Conservation (phyloP, 495 filamentous ascomycete genomes). For the Aspergillus carlsbadensis region DNA sequence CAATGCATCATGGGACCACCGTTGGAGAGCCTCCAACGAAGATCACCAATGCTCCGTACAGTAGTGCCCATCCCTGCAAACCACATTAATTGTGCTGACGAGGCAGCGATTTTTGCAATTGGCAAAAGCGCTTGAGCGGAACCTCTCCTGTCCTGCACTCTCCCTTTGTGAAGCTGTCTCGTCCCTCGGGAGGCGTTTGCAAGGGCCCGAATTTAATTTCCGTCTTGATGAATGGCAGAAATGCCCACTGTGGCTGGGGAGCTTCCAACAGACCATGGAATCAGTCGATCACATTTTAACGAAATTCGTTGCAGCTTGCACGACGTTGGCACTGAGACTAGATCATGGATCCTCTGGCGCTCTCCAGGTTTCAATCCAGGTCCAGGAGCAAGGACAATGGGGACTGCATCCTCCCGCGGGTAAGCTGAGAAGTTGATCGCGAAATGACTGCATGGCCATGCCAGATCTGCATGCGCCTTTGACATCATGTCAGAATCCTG, state of each 20-base stretch:
- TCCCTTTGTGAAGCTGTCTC: no score
- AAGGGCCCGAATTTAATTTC: neutral
- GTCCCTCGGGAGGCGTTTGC: neutral
- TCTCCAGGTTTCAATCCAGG: neutral
- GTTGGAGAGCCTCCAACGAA: neutral
- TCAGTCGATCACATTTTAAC: no score
- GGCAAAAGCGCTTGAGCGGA: no score
- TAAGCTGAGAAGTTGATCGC: no score
- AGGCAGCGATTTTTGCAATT: no score
- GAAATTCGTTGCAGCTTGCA: no score
- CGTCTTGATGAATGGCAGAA: neutral
- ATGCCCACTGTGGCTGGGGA: neutral
- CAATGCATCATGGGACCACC: neutral
- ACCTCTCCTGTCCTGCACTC: no score
- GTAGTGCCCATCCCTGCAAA: constrained; percentile 5
- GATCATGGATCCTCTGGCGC: constrained; percentile 4
- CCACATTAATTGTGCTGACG: neutral
- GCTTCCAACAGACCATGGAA: no score
- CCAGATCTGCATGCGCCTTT: neutral
- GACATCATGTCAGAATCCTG: constrained; percentile 10
- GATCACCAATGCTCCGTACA: neutral
- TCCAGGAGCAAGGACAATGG: constrained; percentile 11
- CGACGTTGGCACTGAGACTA: constrained; percentile 2
- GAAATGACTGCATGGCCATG: no score
- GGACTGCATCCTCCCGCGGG: constrained; percentile 11